Conservation (phyloP, 2,329 filamentous ascomycete genomes). For the Trichophyton rubrum region DNA sequence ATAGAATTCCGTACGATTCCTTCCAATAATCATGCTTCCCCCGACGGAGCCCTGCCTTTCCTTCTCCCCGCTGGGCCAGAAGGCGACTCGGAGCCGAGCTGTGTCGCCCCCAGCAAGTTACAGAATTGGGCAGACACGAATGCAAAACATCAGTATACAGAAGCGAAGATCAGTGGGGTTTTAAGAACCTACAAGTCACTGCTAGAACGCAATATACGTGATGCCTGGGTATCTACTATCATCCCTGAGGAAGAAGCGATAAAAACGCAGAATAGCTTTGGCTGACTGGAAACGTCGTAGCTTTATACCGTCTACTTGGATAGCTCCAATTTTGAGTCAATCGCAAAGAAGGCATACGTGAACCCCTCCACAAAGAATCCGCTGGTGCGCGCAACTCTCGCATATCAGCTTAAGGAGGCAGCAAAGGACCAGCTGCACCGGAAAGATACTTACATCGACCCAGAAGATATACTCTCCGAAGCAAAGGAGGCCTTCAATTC, state of each 20-base stretch:
- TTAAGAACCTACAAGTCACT: slow-evolving; percentile 52
- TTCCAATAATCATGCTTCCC: slow-evolving; percentile 88
- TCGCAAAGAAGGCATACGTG: slow-evolving; percentile 64
- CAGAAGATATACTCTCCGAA: slow-evolving; percentile 46
- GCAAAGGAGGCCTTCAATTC: slow-evolving; percentile 52
- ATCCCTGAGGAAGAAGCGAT: background rate
- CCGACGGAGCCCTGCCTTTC: slow-evolving; percentile 77
- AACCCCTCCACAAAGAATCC: slow-evolving; percentile 45
- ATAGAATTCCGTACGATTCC: slow-evolving; percentile 54
- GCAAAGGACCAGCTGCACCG: slow-evolving; percentile 64
- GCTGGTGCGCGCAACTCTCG: slow-evolving; percentile 51
- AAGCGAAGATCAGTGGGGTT: slow-evolving; percentile 41
- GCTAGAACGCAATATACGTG: slow-evolving; percentile 62
- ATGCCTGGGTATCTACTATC: slow-evolving; percentile 58
- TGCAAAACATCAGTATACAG: slow-evolving; percentile 36
- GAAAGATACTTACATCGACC: slow-evolving; percentile 41
- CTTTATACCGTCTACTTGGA: slow-evolving; percentile 73
- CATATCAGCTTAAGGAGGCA: slow-evolving; percentile 56
- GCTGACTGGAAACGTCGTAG: slow-evolving; percentile 26
- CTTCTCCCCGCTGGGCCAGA: slow-evolving; percentile 45
- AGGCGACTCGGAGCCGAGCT: slow-evolving; percentile 21
- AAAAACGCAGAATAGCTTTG: background rate
- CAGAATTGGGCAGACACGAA: slow-evolving; percentile 53
- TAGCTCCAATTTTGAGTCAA: slow-evolving; percentile 48
- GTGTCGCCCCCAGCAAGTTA: slow-evolving; percentile 46